Percentiles rank a stretch among this genome's conserved stretches.
phyloP scores from a whole-genome alignment of 208 protist species.

The Trypanosoma scelopori region DNA sequence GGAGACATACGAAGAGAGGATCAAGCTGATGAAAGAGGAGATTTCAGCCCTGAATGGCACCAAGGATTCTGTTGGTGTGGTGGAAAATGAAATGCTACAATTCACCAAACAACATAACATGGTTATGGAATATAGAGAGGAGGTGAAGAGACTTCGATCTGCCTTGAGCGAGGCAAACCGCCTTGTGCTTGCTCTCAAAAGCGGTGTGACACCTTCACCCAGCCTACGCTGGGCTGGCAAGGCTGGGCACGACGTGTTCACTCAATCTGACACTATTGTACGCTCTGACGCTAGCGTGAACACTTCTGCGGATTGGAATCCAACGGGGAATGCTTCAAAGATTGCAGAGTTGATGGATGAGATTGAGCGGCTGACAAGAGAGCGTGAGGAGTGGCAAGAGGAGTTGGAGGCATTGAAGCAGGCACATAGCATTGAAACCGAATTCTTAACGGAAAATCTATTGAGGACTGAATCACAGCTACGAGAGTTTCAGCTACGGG shows the following conservation, averaged over 20 bases:
- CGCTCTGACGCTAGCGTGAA: background rate
- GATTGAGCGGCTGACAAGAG: background rate
- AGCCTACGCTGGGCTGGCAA: background rate
- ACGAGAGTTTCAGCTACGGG: background rate
- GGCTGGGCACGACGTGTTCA: background rate
- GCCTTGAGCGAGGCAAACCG: background rate
- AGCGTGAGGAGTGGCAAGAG: background rate
- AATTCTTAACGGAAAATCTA: slow-evolving; percentile 17
- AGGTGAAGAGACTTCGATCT: background rate
- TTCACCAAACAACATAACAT: slow-evolving; percentile 1
- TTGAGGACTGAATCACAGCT: slow-evolving; percentile 8
- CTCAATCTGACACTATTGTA: slow-evolving; percentile 4
- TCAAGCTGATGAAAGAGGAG: slow-evolving; percentile 11
- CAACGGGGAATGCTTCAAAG: background rate
- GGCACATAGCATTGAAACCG: slow-evolving; percentile 14
- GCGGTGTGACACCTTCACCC: background rate
- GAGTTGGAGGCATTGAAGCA: slow-evolving; percentile 8
- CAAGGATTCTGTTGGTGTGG: background rate
- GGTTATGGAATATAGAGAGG: background rate
- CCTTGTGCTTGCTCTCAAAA: slow-evolving; percentile 1
- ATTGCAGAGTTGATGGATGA: background rate
- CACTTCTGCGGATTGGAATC: background rate
- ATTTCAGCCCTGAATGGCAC: slow-evolving; percentile 2
- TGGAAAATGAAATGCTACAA: slow-evolving; percentile 2
- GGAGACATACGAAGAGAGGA: slow-evolving; percentile 14